Evolutionary conservation across 306 rosid genomes (phyloP), one percentile per base, ranked within the genome.

Genomic region (Heteromeles arbutifolia): DNA sequence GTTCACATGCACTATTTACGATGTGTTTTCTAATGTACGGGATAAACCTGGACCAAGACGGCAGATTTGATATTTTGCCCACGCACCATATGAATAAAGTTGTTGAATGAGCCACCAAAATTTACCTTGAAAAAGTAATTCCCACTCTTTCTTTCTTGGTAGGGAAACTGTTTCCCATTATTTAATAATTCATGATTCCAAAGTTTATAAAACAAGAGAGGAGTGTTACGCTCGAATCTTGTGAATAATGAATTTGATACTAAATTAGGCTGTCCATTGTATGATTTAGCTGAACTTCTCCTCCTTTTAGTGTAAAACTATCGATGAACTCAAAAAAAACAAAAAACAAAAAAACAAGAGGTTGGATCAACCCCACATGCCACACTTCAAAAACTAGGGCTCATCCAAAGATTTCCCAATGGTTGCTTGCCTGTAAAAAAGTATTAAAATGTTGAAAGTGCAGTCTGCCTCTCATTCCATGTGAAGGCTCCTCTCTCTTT

Each of bases 331-430:
- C 1, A 25, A 1, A 25, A 1, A 25, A 25, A 25, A 25, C 1
- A 25, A 25, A 25, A 25, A 25, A 25, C 1, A 25, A 25, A 25
- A 71, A 88, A 79, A 52, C 72, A 56, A 67, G 59, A 74, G 76
- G 77, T 77, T 59, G 44, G 84, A 85, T 28, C 83, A 80, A 69
- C 83, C 88, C 89, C 86, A 81, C 90, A 85, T 59, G 86, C 66
- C 76, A 43, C 72, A 18, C 82, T 7, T 53, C 77, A 79, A 28
- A 14, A 8, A 37, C 10, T 37, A 37, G 48, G 34, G 50, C 71
- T 69, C 74, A 72, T 72, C 41, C 43, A 74, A 44, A 39, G 3
- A 59, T 58, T 31, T 17, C 76, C 48, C 68, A 50, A 67, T 56
- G 61, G 13, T 26, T 56, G 61, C 61, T 24, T 48, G 19, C 53